Base-by-base conservation (phyloP, 805 yeast genomes). In the Cyberlindnera petersonii region DNA sequence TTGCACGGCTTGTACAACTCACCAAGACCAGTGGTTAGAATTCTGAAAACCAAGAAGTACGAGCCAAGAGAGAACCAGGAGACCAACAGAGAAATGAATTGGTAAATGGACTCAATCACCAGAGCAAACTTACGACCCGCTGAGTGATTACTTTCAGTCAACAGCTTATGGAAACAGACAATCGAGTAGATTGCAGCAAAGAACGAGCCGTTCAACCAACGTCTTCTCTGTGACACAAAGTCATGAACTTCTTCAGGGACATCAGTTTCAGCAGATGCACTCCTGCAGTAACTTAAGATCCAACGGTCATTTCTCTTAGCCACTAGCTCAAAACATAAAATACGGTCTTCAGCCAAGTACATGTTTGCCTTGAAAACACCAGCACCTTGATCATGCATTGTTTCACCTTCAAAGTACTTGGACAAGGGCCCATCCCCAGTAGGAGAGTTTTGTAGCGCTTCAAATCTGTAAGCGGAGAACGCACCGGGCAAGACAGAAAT, bases 271-370 rank as follows among this genome's bases (percentile, higher is more conserved):
- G 97, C 98, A 47, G 77, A 77, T 5, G 97, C 95, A 40, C 81
- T 75, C 56, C 84, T 84, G 52, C 91, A 95, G 55, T 88, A 91
- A 52, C 81, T 77, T 51, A 93, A 72, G 16, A 85, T 65, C 86
- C 96, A 91, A 44, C 78, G 71, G 46, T 79, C 72, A 33, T 74
- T 63, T 43, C 69, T 70, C 56, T 91, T 91, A 3, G 96, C 93
- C n/a, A 91, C 94, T 36, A 91, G 71, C 63, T 91, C 98, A 66
- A 86, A 91, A 72, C 98, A 93, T 50, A 91, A 68, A 39, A 91
- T 87, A 63, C 98, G 77, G 64, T 93, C 98, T 64, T 91, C 98
- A 6, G 98, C 98, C 40, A 91, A 72, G 61, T 89, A 93, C 98
- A 93, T 91, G 60, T 91, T 91, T 4, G 96, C 83, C 26, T 91